Percentiles rank a stretch among this genome's conserved stretches.
phyloP scores from a whole-genome alignment of 2,329 filamentous ascomycete genomes.

The Fusarium albidum region DNA sequence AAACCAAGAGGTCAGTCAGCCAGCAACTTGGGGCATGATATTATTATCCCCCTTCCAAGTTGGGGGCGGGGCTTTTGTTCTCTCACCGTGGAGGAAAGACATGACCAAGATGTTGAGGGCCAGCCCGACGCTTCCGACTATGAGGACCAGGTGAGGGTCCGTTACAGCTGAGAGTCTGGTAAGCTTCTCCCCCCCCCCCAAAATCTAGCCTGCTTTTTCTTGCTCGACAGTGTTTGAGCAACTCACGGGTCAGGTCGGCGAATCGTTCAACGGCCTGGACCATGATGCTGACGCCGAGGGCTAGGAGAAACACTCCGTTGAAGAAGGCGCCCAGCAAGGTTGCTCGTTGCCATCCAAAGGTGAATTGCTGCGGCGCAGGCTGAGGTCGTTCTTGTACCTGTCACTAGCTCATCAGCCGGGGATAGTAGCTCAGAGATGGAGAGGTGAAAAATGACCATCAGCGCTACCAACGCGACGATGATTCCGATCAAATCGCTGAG shows the following conservation, averaged over 20 bases:
- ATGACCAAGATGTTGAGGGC: slow-evolving; percentile 72
- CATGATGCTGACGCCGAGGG: slow-evolving; percentile 75
- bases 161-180: slow-evolving; percentile 62
- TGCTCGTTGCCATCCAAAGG: slow-evolving; percentile 81
- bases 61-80: neutral
- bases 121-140: slow-evolving; percentile 74
- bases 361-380: slow-evolving; percentile 57
- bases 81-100: slow-evolving; percentile 69
- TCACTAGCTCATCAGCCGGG: slow-evolving; percentile 6
- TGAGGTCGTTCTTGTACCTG: slow-evolving; percentile 64
- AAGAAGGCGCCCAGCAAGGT: slow-evolving; percentile 81
- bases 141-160: slow-evolving; percentile 71
- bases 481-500: slow-evolving; percentile 77
- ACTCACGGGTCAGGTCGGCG: slow-evolving; percentile 61
- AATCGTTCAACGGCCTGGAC: slow-evolving; percentile 79
- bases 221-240: neutral
- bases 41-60: neutral
- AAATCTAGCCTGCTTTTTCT: slow-evolving; percentile 23
- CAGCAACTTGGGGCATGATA: neutral
- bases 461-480: slow-evolving; percentile 69
- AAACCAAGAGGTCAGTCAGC: slow-evolving; percentile 10
- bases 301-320: slow-evolving; percentile 79
- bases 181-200: too few species aligned
- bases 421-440: neutral
- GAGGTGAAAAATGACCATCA: slow-evolving; percentile 59